These are phyloP conservation scores for Dictyostelium citrinum DNA, from an alignment of 78 protist species.

Conservation along the genomic window DNA sequence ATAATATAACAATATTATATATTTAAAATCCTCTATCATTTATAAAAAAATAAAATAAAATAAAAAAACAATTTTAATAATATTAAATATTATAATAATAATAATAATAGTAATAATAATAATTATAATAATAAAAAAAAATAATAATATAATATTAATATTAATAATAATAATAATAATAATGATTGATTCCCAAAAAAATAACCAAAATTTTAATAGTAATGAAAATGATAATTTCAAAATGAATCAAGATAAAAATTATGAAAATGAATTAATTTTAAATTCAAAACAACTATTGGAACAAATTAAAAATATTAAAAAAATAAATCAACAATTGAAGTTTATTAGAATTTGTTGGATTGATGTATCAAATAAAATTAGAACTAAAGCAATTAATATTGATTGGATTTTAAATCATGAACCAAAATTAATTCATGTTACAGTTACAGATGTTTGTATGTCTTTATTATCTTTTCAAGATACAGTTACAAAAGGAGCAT, in stretches of 20 bases:
- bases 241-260: background rate
- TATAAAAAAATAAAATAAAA: no score
- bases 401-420: background rate
- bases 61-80: no score
- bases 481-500: background rate
- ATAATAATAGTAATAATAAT: no score
- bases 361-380: conserved; percentile 14
- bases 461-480: background rate
- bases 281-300: background rate
- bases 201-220: background rate
- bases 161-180: no score
- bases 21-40: no score
- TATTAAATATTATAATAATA: no score
- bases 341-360: conserved; percentile 26
- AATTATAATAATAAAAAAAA: no score
- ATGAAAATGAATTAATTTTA: background rate
- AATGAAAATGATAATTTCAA: background rate
- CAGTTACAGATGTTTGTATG: conserved; percentile 24
- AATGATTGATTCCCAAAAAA: background rate
- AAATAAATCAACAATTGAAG: background rate
- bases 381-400: conserved; percentile 4
- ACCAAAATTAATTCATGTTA: background rate
- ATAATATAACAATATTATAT: no score
- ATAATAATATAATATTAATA: no score
- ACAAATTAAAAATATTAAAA: background rate